A percentile compares a stretch with the other conserved stretches of the same genome.
These are phyloP conservation scores for Ustilago crameri DNA, from an alignment of 1,284 basidiomycete genomes.

Conservation along the genomic window DNA sequence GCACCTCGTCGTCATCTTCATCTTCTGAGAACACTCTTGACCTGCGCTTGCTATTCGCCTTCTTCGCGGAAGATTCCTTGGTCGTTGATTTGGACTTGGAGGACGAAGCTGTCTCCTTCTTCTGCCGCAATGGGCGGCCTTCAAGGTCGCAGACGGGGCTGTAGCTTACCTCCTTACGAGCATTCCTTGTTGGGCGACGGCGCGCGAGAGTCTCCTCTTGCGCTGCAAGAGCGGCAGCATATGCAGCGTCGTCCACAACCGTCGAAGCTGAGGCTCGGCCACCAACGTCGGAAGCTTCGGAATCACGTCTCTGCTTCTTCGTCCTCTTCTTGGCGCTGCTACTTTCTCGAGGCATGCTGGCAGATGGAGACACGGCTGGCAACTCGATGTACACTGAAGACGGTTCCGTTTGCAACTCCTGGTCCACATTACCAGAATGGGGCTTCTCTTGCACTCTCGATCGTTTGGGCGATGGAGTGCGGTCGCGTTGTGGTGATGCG, in stretches of 20 bases:
- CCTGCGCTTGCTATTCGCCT: slow-evolving; percentile 13
- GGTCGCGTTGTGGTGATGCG: not conserved
- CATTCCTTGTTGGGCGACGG: slow-evolving; percentile 23
- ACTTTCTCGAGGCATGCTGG: slow-evolving; percentile 3
- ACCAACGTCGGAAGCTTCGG: slow-evolving; percentile 13
- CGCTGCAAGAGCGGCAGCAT: slow-evolving; percentile 31
- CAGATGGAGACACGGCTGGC: slow-evolving; percentile 14
- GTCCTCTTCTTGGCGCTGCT: slow-evolving; percentile 10
- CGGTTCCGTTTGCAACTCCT: not conserved
- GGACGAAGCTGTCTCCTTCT: slow-evolving; percentile 7
- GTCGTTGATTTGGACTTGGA: slow-evolving; percentile 11
- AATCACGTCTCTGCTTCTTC: slow-evolving; percentile 19
- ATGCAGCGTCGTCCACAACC: slow-evolving; percentile 33
- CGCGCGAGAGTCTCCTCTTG: slow-evolving; percentile 34
- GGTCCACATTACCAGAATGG: not conserved
- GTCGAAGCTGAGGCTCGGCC: not conserved
- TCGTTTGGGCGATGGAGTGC: slow-evolving; percentile 3
- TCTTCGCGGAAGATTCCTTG: slow-evolving; percentile 3
- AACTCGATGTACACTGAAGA: slow-evolving; percentile 28
- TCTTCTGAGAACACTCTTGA: slow-evolving; percentile 30
- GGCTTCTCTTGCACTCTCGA: not conserved
- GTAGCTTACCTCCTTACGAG: slow-evolving; percentile 36
- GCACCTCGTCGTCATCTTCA: slow-evolving; percentile 14
- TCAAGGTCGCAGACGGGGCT: slow-evolving; percentile 35
- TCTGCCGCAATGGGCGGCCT: slow-evolving; percentile 20